These are phyloP conservation scores for Atkinsonella hypoxylon DNA, from an alignment of 2,329 filamentous ascomycete genomes.

Conservation along the genomic window DNA sequence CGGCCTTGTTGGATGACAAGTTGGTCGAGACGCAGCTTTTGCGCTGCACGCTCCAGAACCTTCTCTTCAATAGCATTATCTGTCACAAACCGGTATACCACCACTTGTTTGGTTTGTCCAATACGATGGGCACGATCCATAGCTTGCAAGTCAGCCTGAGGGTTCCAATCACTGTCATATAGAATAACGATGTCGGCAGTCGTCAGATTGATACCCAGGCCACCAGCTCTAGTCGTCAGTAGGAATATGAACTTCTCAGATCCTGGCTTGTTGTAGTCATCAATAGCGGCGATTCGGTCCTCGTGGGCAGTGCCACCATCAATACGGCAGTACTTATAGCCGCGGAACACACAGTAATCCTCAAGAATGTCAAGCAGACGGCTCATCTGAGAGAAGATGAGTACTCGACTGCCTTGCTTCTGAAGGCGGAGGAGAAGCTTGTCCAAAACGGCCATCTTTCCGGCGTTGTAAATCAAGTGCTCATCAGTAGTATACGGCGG, in stretches of 20 bases:
- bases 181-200: constrained; percentile 90
- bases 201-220: constrained; percentile 92
- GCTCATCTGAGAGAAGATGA: constrained; percentile 99
- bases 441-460: constrained; percentile 96
- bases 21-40: constrained; percentile 92
- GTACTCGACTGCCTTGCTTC: constrained; percentile 80
- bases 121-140: constrained; percentile 99
- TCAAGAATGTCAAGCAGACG: constrained; percentile 93
- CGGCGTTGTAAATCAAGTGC: constrained; percentile 83
- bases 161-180: constrained; percentile 98
- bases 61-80: constrained; percentile 99
- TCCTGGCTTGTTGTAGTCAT: constrained; percentile 92
- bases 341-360: constrained; percentile 93
- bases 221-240: constrained; percentile 88
- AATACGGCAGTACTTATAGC: constrained; percentile 93
- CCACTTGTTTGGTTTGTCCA: constrained; percentile 94
- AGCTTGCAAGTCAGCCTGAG: constrained; percentile 92
- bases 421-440: constrained; percentile 77
- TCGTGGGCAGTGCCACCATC: constrained; percentile 95
- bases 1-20: constrained; percentile 96
- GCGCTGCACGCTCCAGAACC: constrained; percentile 88
- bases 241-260: constrained; percentile 97
- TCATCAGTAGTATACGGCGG: constrained; percentile 97
- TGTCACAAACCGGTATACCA: constrained; percentile 93
- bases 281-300: constrained; percentile 92